phyloP scores from a whole-genome alignment of 1,284 basidiomycete genomes.

The Stygiomarasmius scandens region DNA sequence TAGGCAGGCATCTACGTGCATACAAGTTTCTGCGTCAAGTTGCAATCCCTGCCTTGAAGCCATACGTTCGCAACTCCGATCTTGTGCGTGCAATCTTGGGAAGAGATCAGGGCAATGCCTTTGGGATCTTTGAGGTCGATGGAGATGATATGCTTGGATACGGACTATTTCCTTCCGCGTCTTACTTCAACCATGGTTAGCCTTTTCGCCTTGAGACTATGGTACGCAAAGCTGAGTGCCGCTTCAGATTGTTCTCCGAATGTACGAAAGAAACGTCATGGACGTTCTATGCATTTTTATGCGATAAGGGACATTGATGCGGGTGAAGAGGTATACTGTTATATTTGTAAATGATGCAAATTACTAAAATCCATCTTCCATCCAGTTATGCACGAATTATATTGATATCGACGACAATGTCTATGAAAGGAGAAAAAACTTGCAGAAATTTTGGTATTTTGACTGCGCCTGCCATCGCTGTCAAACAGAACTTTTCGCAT shows the following conservation, averaged over 20 bases:
- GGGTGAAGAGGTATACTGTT: slow-evolving; percentile 48
- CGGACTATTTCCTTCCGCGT: slow-evolving; percentile 59
- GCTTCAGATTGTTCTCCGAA: slow-evolving; percentile 60
- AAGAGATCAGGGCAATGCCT: slow-evolving; percentile 67
- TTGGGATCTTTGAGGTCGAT: slow-evolving; percentile 63
- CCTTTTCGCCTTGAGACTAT: slow-evolving; percentile 13
- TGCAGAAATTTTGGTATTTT: slow-evolving; percentile 56
- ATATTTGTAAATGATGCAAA: too few relatives aligned
- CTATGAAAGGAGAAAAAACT: slow-evolving; percentile 37
- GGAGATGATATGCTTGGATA: slow-evolving; percentile 67
- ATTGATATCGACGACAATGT: slow-evolving; percentile 45
- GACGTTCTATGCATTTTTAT: slow-evolving; percentile 52
- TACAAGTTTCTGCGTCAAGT: slow-evolving; percentile 49
- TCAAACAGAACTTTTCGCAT: slow-evolving; percentile 24
- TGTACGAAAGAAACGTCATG: slow-evolving; percentile 51
- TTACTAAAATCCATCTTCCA: too few relatives aligned
- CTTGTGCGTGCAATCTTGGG: slow-evolving; percentile 53
- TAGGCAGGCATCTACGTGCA: slow-evolving; percentile 46
- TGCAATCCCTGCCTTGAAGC: slow-evolving; percentile 30
- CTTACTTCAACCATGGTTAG: slow-evolving; percentile 70
- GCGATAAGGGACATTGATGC: slow-evolving; percentile 44
- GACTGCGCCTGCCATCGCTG: slow-evolving; percentile 52
- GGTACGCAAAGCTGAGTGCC: neutral
- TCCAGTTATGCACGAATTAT: slow-evolving; percentile 54
- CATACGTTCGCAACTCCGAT: slow-evolving; percentile 40